Base-by-base conservation (phyloP, 2,329 filamentous ascomycete genomes). In the Mariannaea elegans region DNA sequence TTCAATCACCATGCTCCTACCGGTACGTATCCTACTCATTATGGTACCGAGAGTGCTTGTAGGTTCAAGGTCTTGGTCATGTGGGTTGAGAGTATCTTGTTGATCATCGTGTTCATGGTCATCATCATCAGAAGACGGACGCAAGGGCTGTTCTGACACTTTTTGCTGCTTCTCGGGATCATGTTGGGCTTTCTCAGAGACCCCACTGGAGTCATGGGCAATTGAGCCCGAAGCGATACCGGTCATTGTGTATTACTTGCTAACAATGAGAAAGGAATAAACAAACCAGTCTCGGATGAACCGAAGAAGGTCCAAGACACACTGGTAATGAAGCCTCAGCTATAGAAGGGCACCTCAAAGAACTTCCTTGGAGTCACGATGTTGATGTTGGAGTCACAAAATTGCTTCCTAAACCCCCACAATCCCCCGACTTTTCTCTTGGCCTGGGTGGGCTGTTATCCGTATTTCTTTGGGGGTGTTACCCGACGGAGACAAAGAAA, bases 1-100 rank as follows among this genome's bases (percentile, higher is more conserved):
- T 0, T 79, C 78, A 0, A 59, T 34, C n/a, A 55, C 45, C 10
- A 34, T 42, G 24, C 38, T 39, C 9, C 16, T 8, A 24, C 38
- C 29, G 31, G 56, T 54, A 34, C 56, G 56, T 8, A 59, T 48
- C 7, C 56, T 45, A 9, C 50, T 54, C 23, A 59, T 29, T 1
- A 59, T 48, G 1, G 56, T 59, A 2, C 50, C 56, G n/a, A 59
- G 24, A 13, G 56, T 55, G 39, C 50, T 59, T 18, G 45, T 42
- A 8, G 29, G 46, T 18, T 45, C 56, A n/a, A 59, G 56, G 32
- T 50, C 38, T 7, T 38, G 50, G 3, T 16, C 50, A 10, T 32
- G 56, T n/a, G 36, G 14, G 16, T 36, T 52, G n/a, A 29, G 31
- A 1, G 56, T 13, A 14, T 49, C 56, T 31, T 38, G 36, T 12